Evolutionary conservation across 441 rosid genomes (phyloP).

Genomic region (Pelargonium cotyledonis): DNA sequence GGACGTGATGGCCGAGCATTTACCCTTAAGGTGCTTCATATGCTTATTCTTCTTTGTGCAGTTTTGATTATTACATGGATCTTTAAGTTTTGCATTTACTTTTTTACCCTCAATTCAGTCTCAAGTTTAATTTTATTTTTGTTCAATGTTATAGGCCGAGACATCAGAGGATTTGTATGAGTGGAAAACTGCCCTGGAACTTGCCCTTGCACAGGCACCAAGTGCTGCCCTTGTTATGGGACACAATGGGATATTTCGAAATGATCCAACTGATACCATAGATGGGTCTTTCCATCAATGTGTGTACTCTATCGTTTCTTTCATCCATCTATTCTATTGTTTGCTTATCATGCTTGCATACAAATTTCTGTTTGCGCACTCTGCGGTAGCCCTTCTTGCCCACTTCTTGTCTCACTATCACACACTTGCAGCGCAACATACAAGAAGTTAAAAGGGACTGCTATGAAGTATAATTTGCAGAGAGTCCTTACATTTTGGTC

Average conservation of each 20-base stretch:
- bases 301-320: constrained; percentile 31
- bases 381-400: background rate
- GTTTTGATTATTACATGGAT: constrained; percentile 13
- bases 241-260: constrained; percentile 78
- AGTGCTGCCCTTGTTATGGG: constrained; percentile 97
- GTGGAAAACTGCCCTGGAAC: constrained; percentile 94
- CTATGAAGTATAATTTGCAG: background rate
- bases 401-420: background rate
- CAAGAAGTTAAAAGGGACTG: background rate
- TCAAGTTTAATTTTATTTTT: constrained; percentile 7
- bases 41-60: constrained; percentile 10
- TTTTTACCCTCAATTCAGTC: background rate
- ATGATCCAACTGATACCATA: constrained; percentile 57
- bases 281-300: constrained; percentile 83
- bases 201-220: constrained; percentile 92
- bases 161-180: constrained; percentile 85
- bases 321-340: constrained; percentile 8
- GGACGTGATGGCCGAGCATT: constrained; percentile 99
- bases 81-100: constrained; percentile 11
- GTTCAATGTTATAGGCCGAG: constrained; percentile 64
- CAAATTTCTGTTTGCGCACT: background rate
- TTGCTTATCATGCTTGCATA: background rate
- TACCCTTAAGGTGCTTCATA: constrained; percentile 78
- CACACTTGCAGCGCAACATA: background rate
- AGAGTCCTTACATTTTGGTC: background rate